Percentiles rank a stretch among this genome's conserved stretches.
Conservation (phyloP, 1,139 yeast genomes). For the Taphrina pruni region DNA sequence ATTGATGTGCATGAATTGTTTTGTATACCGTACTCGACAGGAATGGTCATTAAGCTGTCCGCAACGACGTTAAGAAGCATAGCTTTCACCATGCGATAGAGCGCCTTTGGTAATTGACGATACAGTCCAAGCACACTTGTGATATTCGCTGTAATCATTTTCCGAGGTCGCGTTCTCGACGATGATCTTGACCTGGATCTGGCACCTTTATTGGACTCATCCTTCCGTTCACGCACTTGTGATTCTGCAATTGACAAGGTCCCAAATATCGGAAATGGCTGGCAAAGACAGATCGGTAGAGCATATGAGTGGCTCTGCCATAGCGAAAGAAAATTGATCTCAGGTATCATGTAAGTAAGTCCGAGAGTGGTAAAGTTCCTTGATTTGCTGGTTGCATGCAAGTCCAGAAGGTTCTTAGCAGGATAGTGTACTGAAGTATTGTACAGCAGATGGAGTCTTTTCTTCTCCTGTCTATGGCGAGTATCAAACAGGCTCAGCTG, state of each 20-base stretch:
- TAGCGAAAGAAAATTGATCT: background rate
- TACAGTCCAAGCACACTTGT: conserved; percentile 5
- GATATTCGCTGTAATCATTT: conserved; percentile 1
- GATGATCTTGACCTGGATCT: conserved; percentile 14
- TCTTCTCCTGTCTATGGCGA: too few species aligned
- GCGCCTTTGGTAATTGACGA: conserved; percentile 6
- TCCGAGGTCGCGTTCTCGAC: background rate
- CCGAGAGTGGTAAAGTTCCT: background rate
- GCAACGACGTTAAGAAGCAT: background rate
- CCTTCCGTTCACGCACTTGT: conserved; percentile 11
- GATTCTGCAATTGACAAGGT: conserved; percentile 27
- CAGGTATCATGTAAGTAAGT: background rate
- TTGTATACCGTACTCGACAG: background rate
- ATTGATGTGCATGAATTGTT: background rate
- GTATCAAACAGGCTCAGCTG: too few species aligned
- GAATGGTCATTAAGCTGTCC: background rate
- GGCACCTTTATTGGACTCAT: background rate
- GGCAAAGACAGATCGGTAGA: background rate
- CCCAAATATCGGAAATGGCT: conserved; percentile 18
- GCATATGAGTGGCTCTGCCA: conserved; percentile 13
- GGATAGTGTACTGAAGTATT: too few species aligned
- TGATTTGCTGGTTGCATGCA: background rate
- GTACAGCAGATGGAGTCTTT: too few species aligned
- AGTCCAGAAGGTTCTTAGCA: background rate
- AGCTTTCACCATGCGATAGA: conserved; percentile 3